Conservation (phyloP, 1,284 basidiomycete species). For the Cystobasidium pallidum region DNA sequence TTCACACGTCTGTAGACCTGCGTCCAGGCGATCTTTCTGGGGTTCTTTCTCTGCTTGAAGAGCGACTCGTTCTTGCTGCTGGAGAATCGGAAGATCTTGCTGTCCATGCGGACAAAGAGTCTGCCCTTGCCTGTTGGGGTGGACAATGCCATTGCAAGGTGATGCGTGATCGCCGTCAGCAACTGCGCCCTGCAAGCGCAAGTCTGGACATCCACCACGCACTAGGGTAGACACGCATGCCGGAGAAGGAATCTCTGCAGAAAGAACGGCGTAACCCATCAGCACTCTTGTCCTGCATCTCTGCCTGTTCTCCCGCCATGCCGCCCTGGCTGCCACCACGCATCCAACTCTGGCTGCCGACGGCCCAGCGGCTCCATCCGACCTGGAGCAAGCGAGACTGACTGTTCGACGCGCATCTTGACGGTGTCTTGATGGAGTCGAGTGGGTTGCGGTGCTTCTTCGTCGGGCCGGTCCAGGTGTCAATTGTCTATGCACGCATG, state of each 20-base stretch:
- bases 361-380: slow-evolving; percentile 9
- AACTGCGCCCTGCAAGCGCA: neutral
- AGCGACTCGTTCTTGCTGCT: slow-evolving; percentile 90
- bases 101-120: slow-evolving; percentile 93
- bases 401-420: slow-evolving; percentile 91
- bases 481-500: neutral
- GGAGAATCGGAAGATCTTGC: slow-evolving; percentile 72
- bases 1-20: slow-evolving; percentile 96
- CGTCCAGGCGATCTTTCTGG: slow-evolving; percentile 99
- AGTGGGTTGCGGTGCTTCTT: neutral
- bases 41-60: slow-evolving; percentile 99
- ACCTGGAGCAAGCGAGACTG: slow-evolving; percentile 56
- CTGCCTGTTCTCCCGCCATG: slow-evolving; percentile 11
- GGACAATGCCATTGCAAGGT: no score
- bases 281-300: slow-evolving; percentile 3
- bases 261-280: slow-evolving; percentile 10
- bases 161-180: slow-evolving; percentile 7
- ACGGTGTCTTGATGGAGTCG: slow-evolving; percentile 40
- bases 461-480: neutral
- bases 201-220: slow-evolving; percentile 61
- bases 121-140: slow-evolving; percentile 61
- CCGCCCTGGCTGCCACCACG: neutral
- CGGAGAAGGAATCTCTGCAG: slow-evolving; percentile 72
- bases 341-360: neutral
- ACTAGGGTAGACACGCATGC: slow-evolving; percentile 92